Evolutionary conservation across 2,329 filamentous ascomycete genomes (phyloP), one percentile per base, ranked within the genome.

Genomic region (Arthrobotrys musiformis): DNA sequence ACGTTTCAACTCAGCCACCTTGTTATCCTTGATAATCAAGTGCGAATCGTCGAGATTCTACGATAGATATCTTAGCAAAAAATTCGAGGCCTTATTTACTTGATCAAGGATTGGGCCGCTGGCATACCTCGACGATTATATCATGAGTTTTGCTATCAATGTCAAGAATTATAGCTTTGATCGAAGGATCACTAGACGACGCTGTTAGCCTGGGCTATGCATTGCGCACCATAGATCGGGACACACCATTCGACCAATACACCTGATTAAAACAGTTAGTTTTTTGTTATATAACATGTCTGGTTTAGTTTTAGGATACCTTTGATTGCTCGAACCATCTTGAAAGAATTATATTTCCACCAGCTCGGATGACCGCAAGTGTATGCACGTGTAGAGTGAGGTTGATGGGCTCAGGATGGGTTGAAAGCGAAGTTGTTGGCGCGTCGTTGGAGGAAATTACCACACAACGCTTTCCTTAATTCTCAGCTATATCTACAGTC

Each of bases 131-230:
- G 24, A 81, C 73, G 19, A 81, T 79, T 46, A 79, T 80, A n/a
- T 79, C 78, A 68, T 81, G 79, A 17, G 76, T 74, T 61, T 81
- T 80, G 30, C 78, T 78, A 24, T 81, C 80, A 28, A 81, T 79
- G 44, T 81, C 80, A 28, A 81, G 72, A 35, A 81, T 81, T 48
- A 81, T 81, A 26, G 80, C 80, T 67, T 81, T 81, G 78, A 81
- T 81, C 4, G 80, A 81, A 44, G 80, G 80, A 61, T 81, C 80
- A 68, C 80, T 79, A 7, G 35, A 58, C 28, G 13, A 35, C 24
- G 15, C 37, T 8, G 48, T 58, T 28, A 66, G 28, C 50, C 5
- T 17, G 13, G 22, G 17, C 17, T 17, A 28, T 22, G 2, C n/a
- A 56, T 56, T 17, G 56, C 15, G 40, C n/a, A 19, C 40, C 6